Evolutionary conservation across 768 basidiomycete species (phyloP).

Genomic region (Podaxis sp.): DNA sequence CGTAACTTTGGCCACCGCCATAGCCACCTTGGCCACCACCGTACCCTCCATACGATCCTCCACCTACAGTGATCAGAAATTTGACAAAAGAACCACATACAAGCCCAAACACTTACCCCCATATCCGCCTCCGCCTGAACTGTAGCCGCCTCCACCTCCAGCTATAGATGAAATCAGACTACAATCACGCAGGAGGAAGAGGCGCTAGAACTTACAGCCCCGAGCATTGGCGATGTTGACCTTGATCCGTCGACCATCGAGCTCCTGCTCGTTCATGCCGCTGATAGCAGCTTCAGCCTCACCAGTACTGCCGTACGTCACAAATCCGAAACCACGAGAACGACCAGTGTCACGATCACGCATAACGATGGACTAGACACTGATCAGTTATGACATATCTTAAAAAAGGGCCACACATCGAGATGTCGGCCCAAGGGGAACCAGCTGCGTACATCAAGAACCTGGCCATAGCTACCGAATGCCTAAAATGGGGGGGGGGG

Average conservation of each 20-base stretch:
- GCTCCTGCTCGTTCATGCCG: slow-evolving; percentile 81
- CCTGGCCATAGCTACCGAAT: slow-evolving; percentile 76
- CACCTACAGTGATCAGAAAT: slow-evolving; percentile 4
- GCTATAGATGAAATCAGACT: slow-evolving; percentile 16
- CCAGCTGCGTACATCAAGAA: slow-evolving; percentile 82
- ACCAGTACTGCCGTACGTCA: slow-evolving; percentile 55
- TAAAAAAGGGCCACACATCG: background rate
- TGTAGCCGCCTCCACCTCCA: slow-evolving; percentile 18
- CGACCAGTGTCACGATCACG: slow-evolving; percentile 97
- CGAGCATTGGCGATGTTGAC: slow-evolving; percentile 81
- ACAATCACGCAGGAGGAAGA: slow-evolving; percentile 5
- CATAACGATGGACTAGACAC: slow-evolving; percentile 89
- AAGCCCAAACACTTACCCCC: background rate
- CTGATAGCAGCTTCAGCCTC: slow-evolving; percentile 81
- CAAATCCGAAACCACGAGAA: slow-evolving; percentile 96
- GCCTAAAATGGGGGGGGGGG: slow-evolving; percentile 65
- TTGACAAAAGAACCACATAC: background rate
- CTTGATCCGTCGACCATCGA: slow-evolving; percentile 91
- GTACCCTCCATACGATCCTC: slow-evolving; percentile 10
- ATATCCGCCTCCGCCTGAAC: slow-evolving; percentile 21
- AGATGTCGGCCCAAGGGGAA: background rate
- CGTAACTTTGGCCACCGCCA: slow-evolving; percentile 14
- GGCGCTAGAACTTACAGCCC: slow-evolving; percentile 16
- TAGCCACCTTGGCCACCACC: slow-evolving; percentile 26
- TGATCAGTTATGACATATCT: background rate